Base-by-base conservation (phyloP, 495 filamentous ascomycete genomes). In the Penicillium cataractarum region DNA sequence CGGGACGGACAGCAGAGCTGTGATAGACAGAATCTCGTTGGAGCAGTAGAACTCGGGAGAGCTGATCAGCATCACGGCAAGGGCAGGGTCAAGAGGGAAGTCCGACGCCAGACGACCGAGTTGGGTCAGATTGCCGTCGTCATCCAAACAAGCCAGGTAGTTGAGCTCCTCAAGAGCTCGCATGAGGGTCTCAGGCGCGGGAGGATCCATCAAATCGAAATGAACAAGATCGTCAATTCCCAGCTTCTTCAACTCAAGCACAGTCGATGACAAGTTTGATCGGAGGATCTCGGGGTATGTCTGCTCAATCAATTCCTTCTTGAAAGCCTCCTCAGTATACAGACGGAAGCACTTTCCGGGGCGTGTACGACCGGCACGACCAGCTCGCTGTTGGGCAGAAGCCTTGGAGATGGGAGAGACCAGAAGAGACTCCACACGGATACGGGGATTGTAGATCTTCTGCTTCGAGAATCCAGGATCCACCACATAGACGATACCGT, bases 391-490 rank as follows among this genome's bases (percentile, higher is more conserved):
- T 66, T 97, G 93, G 0, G 96, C 96, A n/a, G 95, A 98, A 13
- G 96, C 96, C 77, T 96, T 97, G 33, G 94, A 97, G 57, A 98
- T 98, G 5, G 96, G 91, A 13, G 96, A 97, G 6, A 99, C 93
- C 6, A 99, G 80, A 2, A 99, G 81, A 0, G 96, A 98, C 75
- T 99, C 96, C 42, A 98, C 93, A 71, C 96, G 90, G 58, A 97
- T 91, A 56, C 96, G 88, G 26, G 96, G 94, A 71, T 98, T 97
- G 83, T 98, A 99, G 64, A 99, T 93, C 78, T 99, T 99, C 74
- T 99, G 96, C 82, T 99, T 99, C 74, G 91, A 96, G 79, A 99
- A 99, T 22, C 96, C 96, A 7, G 96, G 95, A 71, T 99, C 96
- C 9, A 99, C 93, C 19, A 99, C 96, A 65, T 97, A 99, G 26